Evolutionary conservation across 306 rosid species (phyloP).

Genomic region (Rosa multiflora): DNA sequence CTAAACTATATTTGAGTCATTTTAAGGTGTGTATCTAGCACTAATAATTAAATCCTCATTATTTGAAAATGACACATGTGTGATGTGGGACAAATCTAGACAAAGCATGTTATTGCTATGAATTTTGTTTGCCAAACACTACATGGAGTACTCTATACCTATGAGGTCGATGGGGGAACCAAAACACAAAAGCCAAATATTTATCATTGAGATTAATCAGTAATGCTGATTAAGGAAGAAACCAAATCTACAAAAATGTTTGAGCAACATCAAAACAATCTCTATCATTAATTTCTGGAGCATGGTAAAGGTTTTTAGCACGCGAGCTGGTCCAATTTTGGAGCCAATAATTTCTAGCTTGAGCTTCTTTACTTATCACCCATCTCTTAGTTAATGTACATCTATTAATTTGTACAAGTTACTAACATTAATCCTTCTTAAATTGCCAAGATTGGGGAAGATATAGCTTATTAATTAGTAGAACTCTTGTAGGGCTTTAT

Average conservation of each 20-base stretch:
- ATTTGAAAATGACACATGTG: not conserved
- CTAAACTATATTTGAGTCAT: not conserved
- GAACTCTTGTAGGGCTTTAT: slow-evolving; percentile 1
- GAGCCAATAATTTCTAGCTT: slow-evolving; percentile 32
- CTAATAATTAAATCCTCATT: not conserved
- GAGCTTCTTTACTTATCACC: slow-evolving; percentile 31
- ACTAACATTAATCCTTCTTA: not conserved
- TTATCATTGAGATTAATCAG: slow-evolving; percentile 22
- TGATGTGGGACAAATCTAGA: slow-evolving; percentile 26
- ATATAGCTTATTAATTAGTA: not conserved
- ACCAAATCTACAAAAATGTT: slow-evolving; percentile 26
- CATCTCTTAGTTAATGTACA: slow-evolving; percentile 34
- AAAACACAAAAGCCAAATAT: slow-evolving; percentile 23
- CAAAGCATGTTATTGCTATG: slow-evolving; percentile 42
- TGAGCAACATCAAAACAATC: slow-evolving; percentile 26
- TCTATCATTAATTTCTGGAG: slow-evolving; percentile 19
- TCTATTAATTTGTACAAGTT: not conserved
- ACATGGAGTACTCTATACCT: slow-evolving; percentile 11
- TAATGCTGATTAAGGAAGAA: slow-evolving; percentile 30
- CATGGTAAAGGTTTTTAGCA: slow-evolving; percentile 45
- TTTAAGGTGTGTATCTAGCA: not conserved
- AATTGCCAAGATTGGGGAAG: not conserved
- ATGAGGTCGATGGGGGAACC: slow-evolving; percentile 46
- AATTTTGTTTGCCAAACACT: slow-evolving; percentile 21
- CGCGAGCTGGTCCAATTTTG: slow-evolving; percentile 27